Evolutionary conservation across 148 eudicot species (phyloP).

Genomic region (Rhododendron vialii): DNA sequence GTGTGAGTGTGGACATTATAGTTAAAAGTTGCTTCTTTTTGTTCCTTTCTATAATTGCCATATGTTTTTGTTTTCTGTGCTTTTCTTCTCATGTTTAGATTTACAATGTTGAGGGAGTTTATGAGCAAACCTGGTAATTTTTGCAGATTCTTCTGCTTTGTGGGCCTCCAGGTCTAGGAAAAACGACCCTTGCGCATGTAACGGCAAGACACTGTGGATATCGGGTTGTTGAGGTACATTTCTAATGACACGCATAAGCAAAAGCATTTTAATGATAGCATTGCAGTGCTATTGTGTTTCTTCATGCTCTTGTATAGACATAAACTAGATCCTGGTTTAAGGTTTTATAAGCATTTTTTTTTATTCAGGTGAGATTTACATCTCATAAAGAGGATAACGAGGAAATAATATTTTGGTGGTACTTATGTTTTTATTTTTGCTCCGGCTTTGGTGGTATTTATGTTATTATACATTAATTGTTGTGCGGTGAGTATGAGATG

Average conservation of each 20-base stretch:
- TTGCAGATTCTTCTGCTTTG: slow-evolving; percentile 92
- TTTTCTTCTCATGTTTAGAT: not conserved
- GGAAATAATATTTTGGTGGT: not conserved
- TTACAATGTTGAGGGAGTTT: not conserved
- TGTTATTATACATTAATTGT: not conserved
- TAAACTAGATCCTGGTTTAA: not conserved
- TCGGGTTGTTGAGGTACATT: slow-evolving; percentile 82
- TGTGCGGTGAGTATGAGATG: not conserved
- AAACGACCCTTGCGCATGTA: slow-evolving; percentile 98
- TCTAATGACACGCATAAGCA: not conserved
- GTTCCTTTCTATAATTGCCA: not conserved
- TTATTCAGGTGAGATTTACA: not conserved
- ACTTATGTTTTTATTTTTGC: not conserved
- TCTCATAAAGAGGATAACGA: not conserved
- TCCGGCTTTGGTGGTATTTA: not conserved
- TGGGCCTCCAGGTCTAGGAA: slow-evolving; percentile 97
- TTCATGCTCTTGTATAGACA: slow-evolving; percentile 1
- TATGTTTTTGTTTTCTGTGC: not conserved
- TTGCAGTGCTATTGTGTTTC: not conserved
- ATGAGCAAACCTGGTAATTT: not conserved
- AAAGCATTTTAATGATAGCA: not conserved
- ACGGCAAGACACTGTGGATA: slow-evolving; percentile 98
- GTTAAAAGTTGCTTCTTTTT: not conserved
- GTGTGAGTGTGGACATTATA: not conserved
- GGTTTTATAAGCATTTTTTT: not conserved